phyloP scores from a whole-genome alignment of 306 rosid species.

The Vicia villosa region DNA sequence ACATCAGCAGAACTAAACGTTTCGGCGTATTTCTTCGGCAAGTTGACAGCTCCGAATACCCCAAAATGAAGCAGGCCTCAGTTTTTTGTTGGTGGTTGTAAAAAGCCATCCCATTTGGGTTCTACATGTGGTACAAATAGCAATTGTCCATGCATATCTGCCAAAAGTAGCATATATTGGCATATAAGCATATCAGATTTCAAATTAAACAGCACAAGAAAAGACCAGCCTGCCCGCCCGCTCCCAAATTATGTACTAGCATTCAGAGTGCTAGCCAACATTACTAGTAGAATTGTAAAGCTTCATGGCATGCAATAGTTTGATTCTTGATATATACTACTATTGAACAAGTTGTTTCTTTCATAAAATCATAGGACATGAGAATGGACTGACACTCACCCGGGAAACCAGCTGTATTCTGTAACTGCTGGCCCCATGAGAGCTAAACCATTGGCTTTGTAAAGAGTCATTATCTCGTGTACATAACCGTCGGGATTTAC shows the following conservation, averaged over 20 bases:
- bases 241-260: slow-evolving; percentile 16
- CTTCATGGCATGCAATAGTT: neutral
- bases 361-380: slow-evolving; percentile 30
- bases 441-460: slow-evolving; percentile 74
- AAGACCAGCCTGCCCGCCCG: slow-evolving; percentile 2
- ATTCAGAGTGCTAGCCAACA: neutral
- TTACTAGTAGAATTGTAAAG: neutral
- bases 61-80: slow-evolving; percentile 84
- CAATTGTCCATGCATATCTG: slow-evolving; percentile 91
- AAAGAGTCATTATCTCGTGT: slow-evolving; percentile 85
- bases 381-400: slow-evolving; percentile 58
- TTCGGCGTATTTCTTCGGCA: slow-evolving; percentile 53
- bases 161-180: slow-evolving; percentile 24
- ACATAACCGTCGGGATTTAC: slow-evolving; percentile 76
- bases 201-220: slow-evolving; percentile 7
- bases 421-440: slow-evolving; percentile 59
- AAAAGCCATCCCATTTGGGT: slow-evolving; percentile 87
- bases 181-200: slow-evolving; percentile 30
- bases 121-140: slow-evolving; percentile 72
- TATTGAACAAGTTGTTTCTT: slow-evolving; percentile 20
- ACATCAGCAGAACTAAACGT: slow-evolving; percentile 25
- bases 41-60: slow-evolving; percentile 80
- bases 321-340: neutral
- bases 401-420: slow-evolving; percentile 98
- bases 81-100: slow-evolving; percentile 64